Conservation (phyloP, 176 grass and related monocot species). For the Oryza officinalis region DNA sequence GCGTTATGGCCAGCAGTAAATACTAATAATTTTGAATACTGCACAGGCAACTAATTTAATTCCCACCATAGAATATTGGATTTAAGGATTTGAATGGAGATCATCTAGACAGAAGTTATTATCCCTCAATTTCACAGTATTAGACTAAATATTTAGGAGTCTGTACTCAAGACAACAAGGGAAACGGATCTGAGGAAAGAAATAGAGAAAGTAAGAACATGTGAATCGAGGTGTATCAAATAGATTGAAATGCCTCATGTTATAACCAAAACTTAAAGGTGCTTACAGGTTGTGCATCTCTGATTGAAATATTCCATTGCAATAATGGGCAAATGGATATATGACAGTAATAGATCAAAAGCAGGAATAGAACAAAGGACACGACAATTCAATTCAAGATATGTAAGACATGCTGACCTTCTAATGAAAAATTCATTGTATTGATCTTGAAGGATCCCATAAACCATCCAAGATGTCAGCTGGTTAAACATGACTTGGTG, state of each 20-base stretch:
- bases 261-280: conserved; percentile 27
- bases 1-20: not conserved
- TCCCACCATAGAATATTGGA: not conserved
- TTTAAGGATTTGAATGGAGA: not conserved
- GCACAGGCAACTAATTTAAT: conserved; percentile 5
- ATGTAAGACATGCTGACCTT: conserved; percentile 55
- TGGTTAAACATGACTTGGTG: conserved; percentile 99
- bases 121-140: not conserved
- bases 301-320: not conserved
- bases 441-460: conserved; percentile 99
- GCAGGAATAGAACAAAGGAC: conserved; percentile 2
- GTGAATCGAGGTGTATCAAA: not conserved
- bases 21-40: not conserved
- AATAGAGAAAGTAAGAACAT: not conserved
- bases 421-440: conserved; percentile 92
- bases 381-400: conserved; percentile 17
- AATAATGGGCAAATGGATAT: not conserved
- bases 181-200: not conserved
- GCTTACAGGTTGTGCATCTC: not conserved
- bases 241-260: not conserved
- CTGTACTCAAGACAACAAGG: not conserved
- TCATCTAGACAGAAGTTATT: not conserved
- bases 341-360: conserved; percentile 4
- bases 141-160: conserved; percentile 17
- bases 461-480: conserved; percentile 91